phyloP scores from a whole-genome alignment of 1,139 yeast genomes.

The Candida buenavistaensis region DNA sequence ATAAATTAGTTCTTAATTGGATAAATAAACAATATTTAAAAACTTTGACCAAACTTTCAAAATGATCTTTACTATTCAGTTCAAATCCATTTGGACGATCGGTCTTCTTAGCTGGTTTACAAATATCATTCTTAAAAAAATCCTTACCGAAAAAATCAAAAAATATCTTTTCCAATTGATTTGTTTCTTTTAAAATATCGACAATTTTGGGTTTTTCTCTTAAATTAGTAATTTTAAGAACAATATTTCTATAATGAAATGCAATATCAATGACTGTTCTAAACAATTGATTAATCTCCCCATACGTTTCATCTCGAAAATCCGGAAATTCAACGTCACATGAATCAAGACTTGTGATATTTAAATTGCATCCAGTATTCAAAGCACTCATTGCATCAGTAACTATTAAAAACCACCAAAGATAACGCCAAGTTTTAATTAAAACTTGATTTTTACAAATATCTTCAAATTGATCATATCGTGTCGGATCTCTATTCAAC shows the following conservation, averaged over 20 bases:
- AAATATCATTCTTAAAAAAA: slow-evolving; percentile 41
- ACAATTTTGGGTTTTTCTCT: slow-evolving; percentile 34
- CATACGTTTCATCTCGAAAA: slow-evolving; percentile 17
- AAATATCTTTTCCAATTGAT: slow-evolving; percentile 38
- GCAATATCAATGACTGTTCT: slow-evolving; percentile 21
- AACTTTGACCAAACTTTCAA: slow-evolving; percentile 30
- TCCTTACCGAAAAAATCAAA: slow-evolving; percentile 44
- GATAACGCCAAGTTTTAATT: slow-evolving; percentile 35
- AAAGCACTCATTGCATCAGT: slow-evolving; percentile 37
- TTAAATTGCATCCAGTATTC: slow-evolving; percentile 34
- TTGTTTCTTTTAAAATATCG: slow-evolving; percentile 39
- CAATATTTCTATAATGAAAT: slow-evolving; percentile 31
- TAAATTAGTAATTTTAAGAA: slow-evolving; percentile 31
- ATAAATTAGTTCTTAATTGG: slow-evolving; percentile 41
- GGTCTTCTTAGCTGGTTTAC: slow-evolving; percentile 31
- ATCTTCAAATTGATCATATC: slow-evolving; percentile 30
- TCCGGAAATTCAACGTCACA: slow-evolving; percentile 36
- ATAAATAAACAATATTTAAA: slow-evolving; percentile 36
- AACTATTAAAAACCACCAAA: slow-evolving; percentile 36
- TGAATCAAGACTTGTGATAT: slow-evolving; percentile 26
- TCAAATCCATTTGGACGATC: slow-evolving; percentile 16
- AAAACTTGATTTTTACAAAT: slow-evolving; percentile 29
- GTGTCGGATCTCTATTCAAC: slow-evolving; percentile 43
- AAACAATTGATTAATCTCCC: slow-evolving; percentile 18
- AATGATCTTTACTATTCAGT: slow-evolving; percentile 20